Evolutionary conservation across 805 yeast genomes (phyloP).

Genomic region (Grigorovia transvaalensis): DNA sequence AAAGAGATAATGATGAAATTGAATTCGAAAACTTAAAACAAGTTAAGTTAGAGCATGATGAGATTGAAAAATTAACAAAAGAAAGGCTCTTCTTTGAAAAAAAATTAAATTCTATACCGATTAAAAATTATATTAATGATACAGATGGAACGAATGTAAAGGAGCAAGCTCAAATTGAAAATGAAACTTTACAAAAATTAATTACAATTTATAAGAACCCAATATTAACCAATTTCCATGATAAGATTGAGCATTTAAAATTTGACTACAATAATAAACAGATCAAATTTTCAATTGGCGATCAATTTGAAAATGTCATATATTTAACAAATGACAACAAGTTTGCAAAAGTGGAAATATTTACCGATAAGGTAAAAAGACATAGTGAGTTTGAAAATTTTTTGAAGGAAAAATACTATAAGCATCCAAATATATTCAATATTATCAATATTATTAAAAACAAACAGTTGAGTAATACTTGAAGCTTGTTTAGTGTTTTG

Average conservation of each 20-base stretch:
- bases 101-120: neutral
- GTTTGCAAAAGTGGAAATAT: constrained; percentile 1
- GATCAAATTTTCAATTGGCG: neutral
- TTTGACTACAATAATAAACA: neutral
- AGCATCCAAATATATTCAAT: constrained; percentile 4
- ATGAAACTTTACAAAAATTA: neutral
- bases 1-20: neutral
- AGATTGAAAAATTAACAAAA: neutral
- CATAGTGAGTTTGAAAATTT: neutral
- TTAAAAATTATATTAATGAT: too few relatives aligned
- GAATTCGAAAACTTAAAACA: neutral
- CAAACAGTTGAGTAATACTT: neutral
- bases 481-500: too few relatives aligned
- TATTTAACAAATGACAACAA: neutral
- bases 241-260: neutral
- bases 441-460: constrained; percentile 1
- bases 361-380: neutral
- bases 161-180: neutral
- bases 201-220: neutral
- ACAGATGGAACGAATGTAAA: neutral
- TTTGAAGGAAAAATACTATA: constrained; percentile 1
- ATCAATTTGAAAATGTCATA: neutral
- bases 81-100: neutral
- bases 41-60: neutral
- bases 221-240: neutral